Evolutionary conservation across 1,139 yeast species (phyloP), one percentile per base, ranked within the genome.

Genomic region (Saccharomyces hybrid): DNA sequence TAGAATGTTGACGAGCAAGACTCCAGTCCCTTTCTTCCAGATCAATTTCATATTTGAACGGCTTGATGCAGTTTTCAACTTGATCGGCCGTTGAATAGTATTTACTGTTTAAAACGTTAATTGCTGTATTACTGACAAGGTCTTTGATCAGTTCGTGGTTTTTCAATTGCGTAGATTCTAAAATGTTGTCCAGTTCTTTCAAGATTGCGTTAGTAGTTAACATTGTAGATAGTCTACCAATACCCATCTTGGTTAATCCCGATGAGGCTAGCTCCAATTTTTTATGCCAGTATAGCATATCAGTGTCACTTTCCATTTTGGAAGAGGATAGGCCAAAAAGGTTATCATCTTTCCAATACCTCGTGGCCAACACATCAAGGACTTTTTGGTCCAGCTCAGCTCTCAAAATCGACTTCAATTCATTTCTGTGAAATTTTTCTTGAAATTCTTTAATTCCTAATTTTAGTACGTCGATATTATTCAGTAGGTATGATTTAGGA

Each of bases 11-110:
- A 59, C 88, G 82, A 46, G 97, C 85, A 13, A 80, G 69, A 46
- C 77, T 74, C 99, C 99, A 95, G 69, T 95, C 99, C 48, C 97
- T 78, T 65, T 90, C 96, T 66, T 93, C 99, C 50, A 93, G 81
- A 68, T 95, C 99, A 58, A 95, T 91, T 68, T 95, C 99, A 70
- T 93, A 93, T 72, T 95, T 95, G 73, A 86, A 93, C 1, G 99
- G 99, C 70, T 95, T 95, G 66, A 95, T 91, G 73, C 98, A 91
- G 70, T 93, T 95, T 67, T 95, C 99, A 14, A 95, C 99, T 69
- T 95, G 99, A 69, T 95, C 99, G 0, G 99, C 95, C 0, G 99
- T 93, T 1, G 96, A 86, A 61, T 86, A 89, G 68, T 81, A 93
- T 60, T 93, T 82, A 42, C 87, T 75, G 58, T 84, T 82, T 58